Evolutionary conservation across 495 filamentous ascomycete species (phyloP), one percentile per base, ranked within the genome.

Genomic region (Hyaloscypha variabilis): DNA sequence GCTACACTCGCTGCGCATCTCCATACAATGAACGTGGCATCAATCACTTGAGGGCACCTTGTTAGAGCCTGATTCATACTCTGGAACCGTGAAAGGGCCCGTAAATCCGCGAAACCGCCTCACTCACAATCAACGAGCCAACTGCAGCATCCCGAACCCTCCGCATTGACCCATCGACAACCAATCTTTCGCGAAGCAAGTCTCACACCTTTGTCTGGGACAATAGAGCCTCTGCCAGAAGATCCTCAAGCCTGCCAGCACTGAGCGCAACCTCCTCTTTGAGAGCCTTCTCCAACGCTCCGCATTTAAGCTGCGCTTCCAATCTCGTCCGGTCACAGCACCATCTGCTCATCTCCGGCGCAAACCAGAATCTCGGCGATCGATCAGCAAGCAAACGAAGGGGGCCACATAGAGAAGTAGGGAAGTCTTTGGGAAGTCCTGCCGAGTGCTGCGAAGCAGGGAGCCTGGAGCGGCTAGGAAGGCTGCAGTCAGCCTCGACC

Each of bases 121-220:
- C 24, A 59, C 49, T 17, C 24, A 59, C 62, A 51, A 67, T 65
- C 60, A 67, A 65, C 60, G 55, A 49, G 29, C 42, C 62, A 53
- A 55, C 70, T 72, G 72, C 72, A 74, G 68, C 66, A 59, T 74
- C 53, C 72, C 70, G 72, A 72, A 67, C 63, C 53, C 39, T 63
- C 67, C 64, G 70, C 70, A 69, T 72, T 67, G 64, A 65, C 58
- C 62, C 39, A 63, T 58, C 66, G 56, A 64, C 63, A 31, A 67
- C 69, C 57, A 64, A 21, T 69, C 62, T 63, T 69, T 62, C 63
- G 62, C 54, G 23, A 50, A 61, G 60, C 60, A 64, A 67, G 64
- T 72, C 63, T 63, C 60, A 65, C 17, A 62, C 50, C 56, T 67
- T 69, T 72, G 63, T 67, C 36, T 65, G 21, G 14, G 25, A 69